phyloP scores from a whole-genome alignment of 305 asterid species.

The Ilex paraguariensis region DNA sequence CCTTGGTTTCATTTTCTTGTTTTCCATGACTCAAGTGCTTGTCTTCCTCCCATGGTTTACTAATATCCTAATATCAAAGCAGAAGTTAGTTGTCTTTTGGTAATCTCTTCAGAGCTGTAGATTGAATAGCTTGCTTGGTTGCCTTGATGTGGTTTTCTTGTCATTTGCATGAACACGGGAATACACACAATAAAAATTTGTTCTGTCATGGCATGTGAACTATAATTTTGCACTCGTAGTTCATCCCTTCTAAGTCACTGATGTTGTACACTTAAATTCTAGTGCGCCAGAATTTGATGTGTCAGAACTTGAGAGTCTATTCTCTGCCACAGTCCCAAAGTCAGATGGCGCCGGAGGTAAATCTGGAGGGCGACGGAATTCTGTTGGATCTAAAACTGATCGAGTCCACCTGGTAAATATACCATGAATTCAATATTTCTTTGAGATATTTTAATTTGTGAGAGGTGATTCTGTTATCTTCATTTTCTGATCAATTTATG shows the following conservation, averaged over 20 bases:
- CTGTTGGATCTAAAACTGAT: slow-evolving; percentile 89
- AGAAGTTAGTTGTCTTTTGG: not conserved
- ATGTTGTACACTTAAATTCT: slow-evolving; percentile 21
- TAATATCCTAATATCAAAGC: too few relatives aligned
- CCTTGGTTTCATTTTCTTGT: not conserved
- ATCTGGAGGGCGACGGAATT: slow-evolving; percentile 79
- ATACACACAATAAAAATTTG: not conserved
- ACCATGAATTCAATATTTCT: slow-evolving; percentile 12
- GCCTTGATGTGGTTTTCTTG: not conserved
- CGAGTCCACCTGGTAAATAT: slow-evolving; percentile 75
- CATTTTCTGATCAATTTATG: too few relatives aligned
- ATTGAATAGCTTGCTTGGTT: not conserved
- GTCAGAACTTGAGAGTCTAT: slow-evolving; percentile 84
- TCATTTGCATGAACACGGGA: not conserved
- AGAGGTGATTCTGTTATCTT: not conserved
- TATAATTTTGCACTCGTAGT: slow-evolving; percentile 2
- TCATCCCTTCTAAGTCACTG: slow-evolving; percentile 15
- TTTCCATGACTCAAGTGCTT: not conserved
- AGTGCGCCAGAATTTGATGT: slow-evolving; percentile 92
- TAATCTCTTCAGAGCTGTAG: not conserved
- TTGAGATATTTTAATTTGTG: not conserved
- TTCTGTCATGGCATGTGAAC: slow-evolving; percentile 1
- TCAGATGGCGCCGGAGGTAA: slow-evolving; percentile 58
- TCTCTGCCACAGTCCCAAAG: slow-evolving; percentile 85
- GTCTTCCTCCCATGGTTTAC: not conserved